These are phyloP conservation scores for Phialemoniopsis sp. DNA, from an alignment of 2,329 filamentous ascomycete species.

Conservation along the genomic window DNA sequence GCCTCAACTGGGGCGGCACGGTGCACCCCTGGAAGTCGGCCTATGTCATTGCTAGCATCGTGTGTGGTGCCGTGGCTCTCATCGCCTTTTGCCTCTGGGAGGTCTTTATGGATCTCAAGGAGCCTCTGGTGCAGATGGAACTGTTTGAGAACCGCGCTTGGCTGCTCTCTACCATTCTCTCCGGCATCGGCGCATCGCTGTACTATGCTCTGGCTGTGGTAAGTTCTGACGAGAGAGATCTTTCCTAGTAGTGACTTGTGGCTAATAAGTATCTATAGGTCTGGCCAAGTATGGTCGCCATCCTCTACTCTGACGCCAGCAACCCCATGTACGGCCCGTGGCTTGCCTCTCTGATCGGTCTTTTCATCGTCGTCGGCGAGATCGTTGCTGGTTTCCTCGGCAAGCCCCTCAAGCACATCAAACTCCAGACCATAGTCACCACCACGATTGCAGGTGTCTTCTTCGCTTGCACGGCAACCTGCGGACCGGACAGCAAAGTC, in stretches of 20 bases:
- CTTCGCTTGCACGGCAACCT: conserved; percentile 21
- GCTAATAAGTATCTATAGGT: conserved; percentile 6
- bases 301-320: conserved; percentile 19
- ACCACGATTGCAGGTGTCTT: conserved; percentile 21
- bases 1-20: conserved; percentile 23
- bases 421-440: conserved; percentile 23
- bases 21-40: conserved; percentile 25
- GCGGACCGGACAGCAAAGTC: conserved; percentile 17
- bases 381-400: conserved; percentile 17
- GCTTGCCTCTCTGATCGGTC: conserved; percentile 18
- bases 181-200: conserved; percentile 26
- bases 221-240: too few relatives aligned
- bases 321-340: conserved; percentile 16
- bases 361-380: conserved; percentile 20
- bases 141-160: conserved; percentile 26
- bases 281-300: conserved; percentile 27
- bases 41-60: conserved; percentile 21
- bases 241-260: too few relatives aligned
- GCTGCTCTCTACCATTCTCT: conserved; percentile 22
- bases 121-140: conserved; percentile 29
- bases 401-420: conserved; percentile 20
- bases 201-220: conserved; percentile 29
- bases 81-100: conserved; percentile 21
- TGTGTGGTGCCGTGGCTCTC: conserved; percentile 15
- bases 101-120: conserved; percentile 14